These are phyloP conservation scores for Hortiboletus campestris DNA, from an alignment of 768 basidiomycete genomes.

Conservation along the genomic window DNA sequence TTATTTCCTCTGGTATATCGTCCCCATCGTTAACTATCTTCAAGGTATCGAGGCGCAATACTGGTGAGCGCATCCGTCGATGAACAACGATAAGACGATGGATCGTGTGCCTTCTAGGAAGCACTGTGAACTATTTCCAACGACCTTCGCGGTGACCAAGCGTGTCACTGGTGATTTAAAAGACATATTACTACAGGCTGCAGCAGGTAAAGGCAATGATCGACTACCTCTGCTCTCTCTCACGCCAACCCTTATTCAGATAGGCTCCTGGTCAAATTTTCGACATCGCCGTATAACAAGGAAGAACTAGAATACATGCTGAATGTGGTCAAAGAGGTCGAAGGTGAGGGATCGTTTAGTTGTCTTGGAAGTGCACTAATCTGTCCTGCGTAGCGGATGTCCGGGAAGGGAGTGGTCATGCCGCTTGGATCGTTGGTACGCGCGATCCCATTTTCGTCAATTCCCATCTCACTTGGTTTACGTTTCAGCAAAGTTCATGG, in stretches of 20 bases:
- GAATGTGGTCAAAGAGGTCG: constrained; percentile 28
- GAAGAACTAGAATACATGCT: constrained; percentile 26
- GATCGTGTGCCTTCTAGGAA: constrained; percentile 14
- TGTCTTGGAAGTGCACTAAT: neutral
- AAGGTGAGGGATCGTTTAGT: constrained; percentile 9
- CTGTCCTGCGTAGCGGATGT: constrained; percentile 2
- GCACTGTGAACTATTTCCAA: constrained; percentile 33
- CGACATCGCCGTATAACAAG: constrained; percentile 29
- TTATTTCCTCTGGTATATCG: neutral
- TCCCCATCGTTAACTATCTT: neutral
- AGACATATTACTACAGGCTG: constrained; percentile 25
- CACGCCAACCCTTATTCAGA: constrained; percentile 12
- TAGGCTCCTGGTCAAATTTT: constrained; percentile 31
- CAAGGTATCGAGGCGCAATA: constrained; percentile 30
- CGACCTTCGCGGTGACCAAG: constrained; percentile 19
- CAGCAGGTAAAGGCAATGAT: constrained; percentile 22
- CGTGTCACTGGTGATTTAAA: constrained; percentile 19
- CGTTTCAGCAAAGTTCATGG: constrained; percentile 28
- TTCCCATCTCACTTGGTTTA: constrained; percentile 1
- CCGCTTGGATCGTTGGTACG: constrained; percentile 30
- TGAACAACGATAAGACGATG: neutral
- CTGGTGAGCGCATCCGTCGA: constrained; percentile 18
- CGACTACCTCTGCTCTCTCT: neutral
- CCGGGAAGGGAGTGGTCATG: constrained; percentile 6
- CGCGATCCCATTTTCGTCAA: neutral